phyloP scores from a whole-genome alignment of 371 early-diverging fungal genomes.

The Enterocytospora artemiae region DNA sequence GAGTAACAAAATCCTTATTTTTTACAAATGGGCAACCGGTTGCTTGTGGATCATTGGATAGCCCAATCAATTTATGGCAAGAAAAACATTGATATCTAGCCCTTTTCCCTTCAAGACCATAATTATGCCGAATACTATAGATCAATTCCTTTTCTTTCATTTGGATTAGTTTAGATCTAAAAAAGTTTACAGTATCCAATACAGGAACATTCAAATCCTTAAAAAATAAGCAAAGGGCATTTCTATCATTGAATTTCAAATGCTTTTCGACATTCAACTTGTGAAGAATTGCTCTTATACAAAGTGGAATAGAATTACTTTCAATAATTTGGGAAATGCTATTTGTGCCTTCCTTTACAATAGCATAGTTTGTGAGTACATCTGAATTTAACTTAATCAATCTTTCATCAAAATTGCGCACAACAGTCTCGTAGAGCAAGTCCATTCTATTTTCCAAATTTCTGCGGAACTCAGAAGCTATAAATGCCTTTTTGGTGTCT shows the following conservation, averaged over 20 bases:
- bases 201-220: conserved; percentile 53
- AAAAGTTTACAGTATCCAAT: conserved; percentile 45
- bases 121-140: conserved; percentile 88
- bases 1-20: conserved; percentile 19
- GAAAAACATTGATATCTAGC: conserved; percentile 75
- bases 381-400: conserved; percentile 17
- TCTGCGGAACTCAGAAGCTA: conserved; percentile 41
- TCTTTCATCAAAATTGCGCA: conserved; percentile 38
- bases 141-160: conserved; percentile 78
- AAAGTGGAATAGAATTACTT: conserved; percentile 48
- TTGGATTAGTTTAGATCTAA: conserved; percentile 60
- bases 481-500: conserved; percentile 18
- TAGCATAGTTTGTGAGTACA: conserved; percentile 17
- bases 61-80: conserved; percentile 75
- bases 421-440: conserved; percentile 13
- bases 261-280: conserved; percentile 43
- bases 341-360: not conserved
- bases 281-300: conserved; percentile 43
- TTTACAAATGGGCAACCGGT: conserved; percentile 42
- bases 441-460: conserved; percentile 29
- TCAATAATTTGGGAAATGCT: not conserved
- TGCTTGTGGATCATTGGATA: conserved; percentile 55
- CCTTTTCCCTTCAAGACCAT: conserved; percentile 88
- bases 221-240: conserved; percentile 50
- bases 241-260: conserved; percentile 56